These are phyloP conservation scores for Capsicum pubescens DNA, from an alignment of 257 asterid genomes.

Conservation along the genomic window DNA sequence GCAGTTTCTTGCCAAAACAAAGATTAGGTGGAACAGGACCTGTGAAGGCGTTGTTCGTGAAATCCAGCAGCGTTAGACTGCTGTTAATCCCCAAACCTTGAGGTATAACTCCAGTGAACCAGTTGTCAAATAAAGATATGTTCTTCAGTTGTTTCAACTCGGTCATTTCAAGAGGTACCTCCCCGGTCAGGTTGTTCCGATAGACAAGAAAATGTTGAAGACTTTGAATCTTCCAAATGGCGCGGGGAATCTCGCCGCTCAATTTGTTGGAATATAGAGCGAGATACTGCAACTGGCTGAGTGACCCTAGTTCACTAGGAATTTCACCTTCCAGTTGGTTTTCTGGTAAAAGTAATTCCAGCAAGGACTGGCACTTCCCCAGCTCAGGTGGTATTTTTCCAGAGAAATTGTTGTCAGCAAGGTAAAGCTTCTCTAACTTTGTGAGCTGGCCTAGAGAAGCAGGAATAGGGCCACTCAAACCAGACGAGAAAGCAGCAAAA, in stretches of 20 bases:
- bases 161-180: constrained; percentile 66
- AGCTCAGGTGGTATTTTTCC: constrained; percentile 78
- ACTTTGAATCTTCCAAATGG: constrained; percentile 69
- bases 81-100: constrained; percentile 75
- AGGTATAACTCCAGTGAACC: constrained; percentile 73
- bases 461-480: constrained; percentile 71
- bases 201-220: constrained; percentile 61
- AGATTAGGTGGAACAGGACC: constrained; percentile 80
- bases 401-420: constrained; percentile 61
- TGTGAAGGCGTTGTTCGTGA: constrained; percentile 63
- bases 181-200: constrained; percentile 70
- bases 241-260: constrained; percentile 69
- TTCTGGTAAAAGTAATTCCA: constrained; percentile 48
- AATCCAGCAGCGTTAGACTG: constrained; percentile 59
- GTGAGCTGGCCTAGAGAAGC: constrained; percentile 67
- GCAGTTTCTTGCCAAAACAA: constrained; percentile 67
- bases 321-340: constrained; percentile 66
- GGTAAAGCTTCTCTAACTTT: constrained; percentile 54
- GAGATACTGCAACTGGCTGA: constrained; percentile 47
- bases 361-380: constrained; percentile 68
- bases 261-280: constrained; percentile 60
- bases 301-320: constrained; percentile 72
- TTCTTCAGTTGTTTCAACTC: constrained; percentile 61
- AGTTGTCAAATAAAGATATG: constrained; percentile 61
- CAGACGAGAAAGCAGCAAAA: constrained; percentile 56